Evolutionary conservation across 768 basidiomycete genomes (phyloP), one percentile per base, ranked within the genome.

Genomic region (Gloeophyllum trabeum): DNA sequence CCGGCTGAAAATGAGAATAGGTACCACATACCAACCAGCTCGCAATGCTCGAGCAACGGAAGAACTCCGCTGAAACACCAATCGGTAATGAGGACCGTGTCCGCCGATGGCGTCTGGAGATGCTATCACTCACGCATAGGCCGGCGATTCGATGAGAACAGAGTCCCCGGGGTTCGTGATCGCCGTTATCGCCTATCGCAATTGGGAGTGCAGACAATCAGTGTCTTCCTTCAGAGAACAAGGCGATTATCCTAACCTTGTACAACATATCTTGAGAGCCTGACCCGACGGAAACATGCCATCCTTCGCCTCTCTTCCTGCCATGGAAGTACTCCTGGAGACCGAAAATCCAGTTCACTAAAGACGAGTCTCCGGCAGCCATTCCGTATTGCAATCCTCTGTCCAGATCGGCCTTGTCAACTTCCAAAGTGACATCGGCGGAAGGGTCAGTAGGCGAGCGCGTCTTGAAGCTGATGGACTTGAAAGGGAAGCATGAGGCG

Each of bases 181-280:
- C 4, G 79, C 73, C 16, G 69, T 55, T 45, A 88, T 72, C 21
- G 81, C 81, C 88, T 94, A 32, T 16, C 28, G 10, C 10, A 44
- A 20, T 16, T 45, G 40, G 47, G 46, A 25, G 40, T 41, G 23
- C 10, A 35, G n/a, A 35, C 22, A 4, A 23, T 26, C 24, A 28
- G 16, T 38, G 36, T 23, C 19, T 19, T 20, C 14, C n/a, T 10
- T 16, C 14, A 14, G 18, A 42, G 22, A 3, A n/a, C 18, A 25
- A 23, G 14, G 24, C 10, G 14, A 30, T 14, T 3, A 14, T 50
- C 65, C 3, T 41, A n/a, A 85, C 90, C 74, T 93, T 96, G 64
- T 71, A 82, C 39, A 97, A 75, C 48, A 90, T 56, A 65, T 96
- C 91, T 61, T 96, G 93, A 35, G 86, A 87, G 7, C 93, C 93